phyloP scores from a whole-genome alignment of 73 alveolate genomes.

The Paramecium octaurelia region DNA sequence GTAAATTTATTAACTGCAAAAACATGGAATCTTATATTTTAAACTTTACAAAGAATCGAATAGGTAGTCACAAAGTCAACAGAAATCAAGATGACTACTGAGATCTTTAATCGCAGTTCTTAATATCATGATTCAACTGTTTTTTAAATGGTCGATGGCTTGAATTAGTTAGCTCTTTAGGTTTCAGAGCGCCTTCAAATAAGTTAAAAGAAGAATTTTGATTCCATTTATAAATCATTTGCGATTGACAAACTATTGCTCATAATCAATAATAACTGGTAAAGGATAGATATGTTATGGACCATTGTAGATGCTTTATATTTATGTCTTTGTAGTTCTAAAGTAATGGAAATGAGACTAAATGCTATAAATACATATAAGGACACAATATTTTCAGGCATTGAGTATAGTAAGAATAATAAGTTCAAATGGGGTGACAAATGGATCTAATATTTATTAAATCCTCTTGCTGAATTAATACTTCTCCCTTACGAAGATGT shows the following conservation, averaged over 20 bases:
- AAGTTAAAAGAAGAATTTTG: not conserved
- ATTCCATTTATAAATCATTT: constrained; percentile 39
- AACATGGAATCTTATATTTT: constrained; percentile 20
- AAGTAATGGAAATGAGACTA: constrained; percentile 40
- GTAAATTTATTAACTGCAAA: not conserved
- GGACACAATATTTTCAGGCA: not conserved
- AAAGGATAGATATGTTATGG: not conserved
- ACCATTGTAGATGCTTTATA: not conserved
- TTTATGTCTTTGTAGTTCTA: constrained; percentile 29
- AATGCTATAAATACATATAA: constrained; percentile 17
- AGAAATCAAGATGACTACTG: not conserved
- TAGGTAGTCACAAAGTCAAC: not conserved
- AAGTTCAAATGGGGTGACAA: not conserved
- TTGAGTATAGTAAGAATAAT: not conserved
- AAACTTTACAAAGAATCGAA: constrained; percentile 21
- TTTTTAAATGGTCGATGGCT: constrained; percentile 7
- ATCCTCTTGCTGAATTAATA: not conserved
- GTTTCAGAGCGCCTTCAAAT: constrained; percentile 25
- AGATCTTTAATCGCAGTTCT: not conserved
- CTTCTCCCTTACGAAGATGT: constrained; percentile 20
- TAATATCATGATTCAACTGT: not conserved
- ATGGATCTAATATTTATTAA: not conserved
- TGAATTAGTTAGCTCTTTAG: not conserved
- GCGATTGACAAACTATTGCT: not conserved
- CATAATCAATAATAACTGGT: not conserved